Conservation (phyloP, 2,329 filamentous ascomycete genomes). For the Neofusicoccum umdonicola region DNA sequence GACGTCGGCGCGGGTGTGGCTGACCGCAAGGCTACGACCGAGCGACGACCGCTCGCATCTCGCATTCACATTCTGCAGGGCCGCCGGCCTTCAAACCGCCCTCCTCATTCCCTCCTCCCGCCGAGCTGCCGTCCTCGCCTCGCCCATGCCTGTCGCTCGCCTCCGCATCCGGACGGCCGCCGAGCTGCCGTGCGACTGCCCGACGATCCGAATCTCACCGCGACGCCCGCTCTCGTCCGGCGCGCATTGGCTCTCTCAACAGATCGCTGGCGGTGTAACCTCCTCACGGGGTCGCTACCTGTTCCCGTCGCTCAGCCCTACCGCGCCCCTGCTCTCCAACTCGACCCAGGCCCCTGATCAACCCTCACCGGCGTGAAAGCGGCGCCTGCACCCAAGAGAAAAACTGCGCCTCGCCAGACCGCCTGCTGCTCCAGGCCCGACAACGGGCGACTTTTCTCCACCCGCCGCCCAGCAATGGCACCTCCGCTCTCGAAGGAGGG, state of each 20-base stretch:
- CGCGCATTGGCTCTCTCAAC: neutral
- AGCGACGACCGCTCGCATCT: neutral
- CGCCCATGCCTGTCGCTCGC: no score
- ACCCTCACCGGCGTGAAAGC: neutral
- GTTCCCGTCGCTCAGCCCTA: neutral
- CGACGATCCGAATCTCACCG: neutral
- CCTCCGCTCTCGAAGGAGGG: neutral
- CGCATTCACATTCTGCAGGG: neutral
- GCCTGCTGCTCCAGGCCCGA: neutral
- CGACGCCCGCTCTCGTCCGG: neutral
- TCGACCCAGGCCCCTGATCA: conserved; percentile 4
- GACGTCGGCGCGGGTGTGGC: neutral
- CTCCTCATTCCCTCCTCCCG: neutral
- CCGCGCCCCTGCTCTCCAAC: neutral
- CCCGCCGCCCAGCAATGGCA: neutral
- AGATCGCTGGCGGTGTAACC: conserved; percentile 12
- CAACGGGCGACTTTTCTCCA: neutral
- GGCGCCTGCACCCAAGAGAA: neutral
- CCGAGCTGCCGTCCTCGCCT: no score
- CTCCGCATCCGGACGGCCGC: neutral
- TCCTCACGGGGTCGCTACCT: neutral
- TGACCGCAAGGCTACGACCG: neutral
- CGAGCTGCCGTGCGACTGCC: neutral
- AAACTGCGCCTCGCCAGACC: neutral
- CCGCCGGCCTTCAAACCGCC: neutral